Percentiles rank a stretch among this genome's conserved stretches.
Conservation (phyloP, 1,139 yeast species). For the Nakaseomyces uthaithaninus region DNA sequence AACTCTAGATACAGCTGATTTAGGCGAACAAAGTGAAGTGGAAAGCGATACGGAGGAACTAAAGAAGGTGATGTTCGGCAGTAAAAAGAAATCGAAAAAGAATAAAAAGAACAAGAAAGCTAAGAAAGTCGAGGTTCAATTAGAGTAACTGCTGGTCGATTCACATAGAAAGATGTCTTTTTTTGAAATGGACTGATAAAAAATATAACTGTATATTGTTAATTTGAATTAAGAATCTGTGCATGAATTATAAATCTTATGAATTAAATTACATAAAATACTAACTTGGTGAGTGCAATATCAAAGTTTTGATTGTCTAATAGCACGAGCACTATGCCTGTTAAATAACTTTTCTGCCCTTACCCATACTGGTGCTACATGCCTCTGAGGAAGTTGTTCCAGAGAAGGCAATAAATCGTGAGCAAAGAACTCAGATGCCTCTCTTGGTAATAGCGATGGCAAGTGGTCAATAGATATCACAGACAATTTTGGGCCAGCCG, state of each 20-base stretch:
- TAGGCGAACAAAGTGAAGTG: constrained; percentile 37
- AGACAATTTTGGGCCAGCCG: constrained; percentile 75
- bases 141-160: too few species aligned
- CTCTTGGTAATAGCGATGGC: constrained; percentile 93
- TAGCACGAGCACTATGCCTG: constrained; percentile 67
- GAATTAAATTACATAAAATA: too few species aligned
- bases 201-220: neutral
- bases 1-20: constrained; percentile 52
- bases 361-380: constrained; percentile 81
- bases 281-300: neutral
- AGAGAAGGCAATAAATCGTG: constrained; percentile 81
- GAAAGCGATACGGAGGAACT: constrained; percentile 38
- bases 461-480: constrained; percentile 96
- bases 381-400: constrained; percentile 72
- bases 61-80: constrained; percentile 36
- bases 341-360: constrained; percentile 78
- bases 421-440: constrained; percentile 86
- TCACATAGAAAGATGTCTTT: too few species aligned
- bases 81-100: constrained; percentile 33
- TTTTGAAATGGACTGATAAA: too few species aligned
- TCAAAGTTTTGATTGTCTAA: constrained; percentile 35
- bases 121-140: constrained; percentile 42
- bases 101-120: constrained; percentile 38
- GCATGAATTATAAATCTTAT: neutral
- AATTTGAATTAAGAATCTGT: neutral